Conservation (phyloP, 805 yeast genomes). For the Starmerella sp. region DNA sequence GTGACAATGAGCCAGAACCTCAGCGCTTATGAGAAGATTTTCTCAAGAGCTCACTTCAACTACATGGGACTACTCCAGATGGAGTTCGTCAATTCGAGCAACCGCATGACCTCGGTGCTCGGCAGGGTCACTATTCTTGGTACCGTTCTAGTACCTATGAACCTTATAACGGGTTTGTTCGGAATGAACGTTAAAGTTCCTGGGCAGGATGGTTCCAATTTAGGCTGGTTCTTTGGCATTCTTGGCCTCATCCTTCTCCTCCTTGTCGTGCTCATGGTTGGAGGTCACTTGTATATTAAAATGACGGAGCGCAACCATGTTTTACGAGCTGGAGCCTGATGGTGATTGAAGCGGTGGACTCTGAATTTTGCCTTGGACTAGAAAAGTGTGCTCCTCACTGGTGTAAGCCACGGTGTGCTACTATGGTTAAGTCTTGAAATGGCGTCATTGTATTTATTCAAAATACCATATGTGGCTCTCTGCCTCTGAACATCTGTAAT, state of each 20-base stretch:
- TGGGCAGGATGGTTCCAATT: conserved; percentile 41
- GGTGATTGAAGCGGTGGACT: too few species aligned
- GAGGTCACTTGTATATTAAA: conserved; percentile 28
- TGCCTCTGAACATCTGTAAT: too few species aligned
- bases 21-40: conserved; percentile 81
- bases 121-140: conserved; percentile 85
- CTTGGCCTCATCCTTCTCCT: conserved; percentile 40
- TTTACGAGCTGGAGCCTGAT: not conserved
- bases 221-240: conserved; percentile 62
- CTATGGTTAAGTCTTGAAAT: too few species aligned
- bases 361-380: too few species aligned
- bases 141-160: conserved; percentile 81
- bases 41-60: conserved; percentile 82
- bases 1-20: conserved; percentile 91
- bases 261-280: conserved; percentile 32
- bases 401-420: too few species aligned
- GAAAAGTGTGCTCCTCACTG: too few species aligned
- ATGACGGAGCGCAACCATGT: not conserved
- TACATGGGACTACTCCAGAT: conserved; percentile 91
- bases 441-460: too few species aligned
- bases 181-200: conserved; percentile 94
- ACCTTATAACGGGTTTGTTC: conserved; percentile 79
- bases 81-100: conserved; percentile 76
- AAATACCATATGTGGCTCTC: too few species aligned
- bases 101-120: conserved; percentile 73